A percentile compares a stretch with the other conserved stretches of the same genome.
These are phyloP conservation scores for Anthracocystis panici-leucophaei DNA, from an alignment of 1,284 basidiomycete species.

Conservation along the genomic window DNA sequence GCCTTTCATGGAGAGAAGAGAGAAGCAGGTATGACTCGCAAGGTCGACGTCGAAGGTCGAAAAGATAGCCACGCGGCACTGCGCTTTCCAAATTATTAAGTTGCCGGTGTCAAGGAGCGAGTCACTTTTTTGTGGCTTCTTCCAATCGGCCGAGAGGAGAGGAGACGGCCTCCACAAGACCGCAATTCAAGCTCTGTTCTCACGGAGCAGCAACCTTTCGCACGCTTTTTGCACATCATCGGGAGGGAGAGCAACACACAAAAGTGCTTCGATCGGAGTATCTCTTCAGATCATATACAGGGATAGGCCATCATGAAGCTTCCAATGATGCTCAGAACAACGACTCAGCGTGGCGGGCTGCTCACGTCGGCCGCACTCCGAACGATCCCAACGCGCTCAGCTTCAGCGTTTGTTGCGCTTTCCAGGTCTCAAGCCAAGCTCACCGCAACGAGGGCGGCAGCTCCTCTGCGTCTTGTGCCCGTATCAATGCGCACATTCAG, in stretches of 20 bases:
- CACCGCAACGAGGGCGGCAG: not conserved
- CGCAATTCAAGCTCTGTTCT: conserved; percentile 6
- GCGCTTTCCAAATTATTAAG: conserved; percentile 14
- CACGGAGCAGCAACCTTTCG: not conserved
- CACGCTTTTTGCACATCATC: not conserved
- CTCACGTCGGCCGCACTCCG: conserved; percentile 12
- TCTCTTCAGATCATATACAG: no score
- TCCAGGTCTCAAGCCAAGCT: not conserved
- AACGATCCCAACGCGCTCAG: conserved; percentile 9
- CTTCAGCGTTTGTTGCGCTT: not conserved
- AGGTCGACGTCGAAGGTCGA: not conserved
- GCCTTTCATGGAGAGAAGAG: not conserved
- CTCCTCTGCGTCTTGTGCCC: not conserved
- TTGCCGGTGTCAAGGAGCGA: conserved; percentile 32
- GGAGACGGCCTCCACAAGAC: conserved; percentile 18
- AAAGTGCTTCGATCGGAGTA: no score
- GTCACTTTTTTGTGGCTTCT: conserved; percentile 31
- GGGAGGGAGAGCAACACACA: not conserved
- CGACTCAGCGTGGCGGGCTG: conserved; percentile 32
- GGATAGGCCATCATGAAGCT: conserved; percentile 19
- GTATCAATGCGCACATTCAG: conserved; percentile 14
- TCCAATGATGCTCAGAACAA: conserved; percentile 42
- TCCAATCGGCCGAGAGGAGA: conserved; percentile 40
- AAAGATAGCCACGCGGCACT: conserved; percentile 4
- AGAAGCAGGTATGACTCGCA: conserved; percentile 15